phyloP scores from a whole-genome alignment of 2,329 filamentous ascomycete genomes.

The Botrytis sinoallii region DNA sequence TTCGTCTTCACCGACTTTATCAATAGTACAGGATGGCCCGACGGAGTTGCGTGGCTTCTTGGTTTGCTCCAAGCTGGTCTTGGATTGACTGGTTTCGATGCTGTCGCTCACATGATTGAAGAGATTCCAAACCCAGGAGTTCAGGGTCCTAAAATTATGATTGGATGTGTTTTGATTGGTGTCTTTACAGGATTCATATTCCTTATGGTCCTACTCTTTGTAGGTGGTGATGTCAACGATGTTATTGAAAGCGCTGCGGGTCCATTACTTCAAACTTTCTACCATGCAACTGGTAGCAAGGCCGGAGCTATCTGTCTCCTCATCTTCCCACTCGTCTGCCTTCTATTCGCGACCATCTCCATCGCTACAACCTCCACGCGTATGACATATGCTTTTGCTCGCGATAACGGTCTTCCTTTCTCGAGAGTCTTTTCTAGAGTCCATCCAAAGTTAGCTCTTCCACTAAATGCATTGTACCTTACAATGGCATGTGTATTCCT shows the following conservation, averaged over 20 bases:
- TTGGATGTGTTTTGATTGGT: conserved; percentile 48
- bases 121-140: conserved; percentile 51
- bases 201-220: conserved; percentile 36
- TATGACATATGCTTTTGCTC: conserved; percentile 65
- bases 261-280: conserved; percentile 51
- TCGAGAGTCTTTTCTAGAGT: conserved; percentile 59
- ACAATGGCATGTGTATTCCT: conserved; percentile 60
- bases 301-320: conserved; percentile 35
- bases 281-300: conserved; percentile 44
- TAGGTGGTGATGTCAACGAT: conserved; percentile 40
- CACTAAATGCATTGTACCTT: conserved; percentile 63
- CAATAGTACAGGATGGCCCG: conserved; percentile 51
- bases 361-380: conserved; percentile 45
- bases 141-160: conserved; percentile 49
- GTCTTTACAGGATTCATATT: conserved; percentile 41
- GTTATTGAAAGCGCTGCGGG: conserved; percentile 45
- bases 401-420: conserved; percentile 63
- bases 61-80: conserved; percentile 53
- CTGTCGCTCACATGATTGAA: conserved; percentile 47
- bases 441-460: conserved; percentile 58
- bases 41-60: conserved; percentile 49
- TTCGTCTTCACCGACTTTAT: conserved; percentile 56
- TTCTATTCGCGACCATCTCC: conserved; percentile 60
- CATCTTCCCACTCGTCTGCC: conserved; percentile 58
- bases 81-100: conserved; percentile 48